Base-by-base conservation (phyloP, 1,284 basidiomycete genomes). In the Marasmius fiardii region DNA sequence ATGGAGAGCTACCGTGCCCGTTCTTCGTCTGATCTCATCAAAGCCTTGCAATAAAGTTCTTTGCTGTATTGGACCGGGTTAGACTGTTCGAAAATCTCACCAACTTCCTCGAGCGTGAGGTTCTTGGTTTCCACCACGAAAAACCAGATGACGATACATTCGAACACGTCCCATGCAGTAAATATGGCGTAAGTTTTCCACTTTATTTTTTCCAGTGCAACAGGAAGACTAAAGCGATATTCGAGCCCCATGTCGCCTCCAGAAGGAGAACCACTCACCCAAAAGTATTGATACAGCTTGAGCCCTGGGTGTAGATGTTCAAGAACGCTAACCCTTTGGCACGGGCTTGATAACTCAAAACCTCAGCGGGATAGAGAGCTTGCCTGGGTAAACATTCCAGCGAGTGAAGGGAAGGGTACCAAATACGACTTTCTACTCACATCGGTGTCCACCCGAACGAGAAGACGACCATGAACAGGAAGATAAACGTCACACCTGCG, bases 111-210 rank as follows among this genome's bases (percentile, higher is more conserved):
- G 47, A 83, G 68, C 2, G 78, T 78, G 34, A 81, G 68, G 24
- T 74, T 72, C 64, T 77, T 74, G 41, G 76, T 79, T 63, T 81
- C 78, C 11, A 79, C 70, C 21, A 75, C 28, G 65, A 47, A 57
- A 24, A 52, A 41, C 64, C 79, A 85, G 57, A 86, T 78, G 58
- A 85, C 73, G n/a, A 76, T 60, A 35, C 79, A 68, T 60, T 85
- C 83, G 60, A 85, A 79, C 0, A 74, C 63, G 60, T 82, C 79
- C 74, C 76, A 82, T n/a, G 69, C 64, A 49, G 76, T 64, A 64
- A 81, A 82, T 44, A 82, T 77, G 55, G 79, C 63, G 61, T 81
- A 82, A 5, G 78, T 77, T 80, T 79, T 78, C 76, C 77, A 79
- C 4, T 61, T 65, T 43, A 79, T 65, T 53, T 65, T 73, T 54